These are phyloP conservation scores for Neophaeococcomyces mojaviensis DNA, from an alignment of 2,329 filamentous ascomycete genomes.

Conservation along the genomic window DNA sequence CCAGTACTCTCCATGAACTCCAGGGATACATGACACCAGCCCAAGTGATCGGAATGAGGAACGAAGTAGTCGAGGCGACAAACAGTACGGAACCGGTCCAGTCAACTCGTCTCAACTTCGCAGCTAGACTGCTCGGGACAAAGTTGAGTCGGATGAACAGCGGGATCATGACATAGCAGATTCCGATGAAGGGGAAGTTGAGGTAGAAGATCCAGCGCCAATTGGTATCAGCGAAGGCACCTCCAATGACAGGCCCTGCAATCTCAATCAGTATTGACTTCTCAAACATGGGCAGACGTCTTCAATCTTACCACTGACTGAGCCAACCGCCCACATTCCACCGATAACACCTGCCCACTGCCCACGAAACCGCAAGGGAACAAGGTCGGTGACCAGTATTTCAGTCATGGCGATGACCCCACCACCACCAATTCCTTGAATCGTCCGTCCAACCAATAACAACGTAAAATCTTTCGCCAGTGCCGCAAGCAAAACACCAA, in stretches of 20 bases:
- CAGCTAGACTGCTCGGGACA: slow-evolving; percentile 38
- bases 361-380: slow-evolving; percentile 30
- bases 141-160: slow-evolving; percentile 49
- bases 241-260: slow-evolving; percentile 24
- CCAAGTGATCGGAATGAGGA: slow-evolving; percentile 57
- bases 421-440: slow-evolving; percentile 40
- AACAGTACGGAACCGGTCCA: slow-evolving; percentile 58
- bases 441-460: slow-evolving; percentile 37
- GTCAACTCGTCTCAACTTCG: slow-evolving; percentile 51
- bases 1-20: slow-evolving; percentile 54
- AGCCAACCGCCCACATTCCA: slow-evolving; percentile 21
- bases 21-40: slow-evolving; percentile 60
- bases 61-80: slow-evolving; percentile 49
- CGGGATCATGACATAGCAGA: slow-evolving; percentile 42
- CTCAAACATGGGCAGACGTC: neutral
- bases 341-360: slow-evolving; percentile 20
- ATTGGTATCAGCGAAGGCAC: slow-evolving; percentile 22
- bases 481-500: slow-evolving; percentile 37
- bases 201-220: slow-evolving; percentile 60
- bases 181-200: slow-evolving; percentile 51
- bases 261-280: neutral
- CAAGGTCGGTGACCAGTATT: slow-evolving; percentile 38
- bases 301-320: slow-evolving; percentile 8
- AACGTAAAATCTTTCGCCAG: slow-evolving; percentile 36
- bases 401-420: slow-evolving; percentile 38